Evolutionary conservation across 2,329 filamentous ascomycete species (phyloP), one percentile per base, ranked within the genome.

Genomic region (Lomentospora prolificans): DNA sequence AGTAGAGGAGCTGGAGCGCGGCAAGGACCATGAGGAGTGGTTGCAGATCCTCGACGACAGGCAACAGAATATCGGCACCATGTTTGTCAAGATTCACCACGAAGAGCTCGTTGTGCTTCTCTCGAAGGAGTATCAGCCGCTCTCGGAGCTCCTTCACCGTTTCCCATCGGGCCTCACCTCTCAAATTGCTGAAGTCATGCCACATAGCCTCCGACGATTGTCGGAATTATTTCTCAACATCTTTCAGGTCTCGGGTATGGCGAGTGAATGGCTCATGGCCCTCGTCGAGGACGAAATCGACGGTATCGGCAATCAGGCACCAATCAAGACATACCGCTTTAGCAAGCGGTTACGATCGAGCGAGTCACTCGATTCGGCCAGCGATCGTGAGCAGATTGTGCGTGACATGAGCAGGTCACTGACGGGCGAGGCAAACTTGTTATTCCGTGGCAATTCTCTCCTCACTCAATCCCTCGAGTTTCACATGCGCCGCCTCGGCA

Each of bases 271-370:
- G 94, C 79, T 99, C 22, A 94, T 90, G 76, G 85, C 89, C 2
- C 75, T 99, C 41, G 89, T 96, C 0, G 94, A 99, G 69, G 92
- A 97, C 65, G 94, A 99, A 69, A 97, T 99, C 57, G 94, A 97
- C 64, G 92, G 92, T 0, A 85, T 94, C 17, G 83, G 90, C 56
- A 95, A 86, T 65, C 90, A 96, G 62, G 83, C 84, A 12, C 82
- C 86, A 0, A 80, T 86, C 60, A 89, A 85, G 75, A 76, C 87
- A 78, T 66, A 84, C 76, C 79, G 87, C 3, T 90, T 88, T 69
- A 87, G 80, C 67, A 80, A 79, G 59, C 80, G 88, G 19, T 71
- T 89, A 31, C 85, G 82, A 55, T 89, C 86, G 1, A 85, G 82
- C 61, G 87, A 90, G 55, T 87, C 84, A 1, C 74, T 78, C 46